Percentiles rank a stretch among this genome's conserved stretches.
These are phyloP conservation scores for Cladosporium sphaerospermum DNA, from an alignment of 2,329 filamentous ascomycete species.

Conservation along the genomic window DNA sequence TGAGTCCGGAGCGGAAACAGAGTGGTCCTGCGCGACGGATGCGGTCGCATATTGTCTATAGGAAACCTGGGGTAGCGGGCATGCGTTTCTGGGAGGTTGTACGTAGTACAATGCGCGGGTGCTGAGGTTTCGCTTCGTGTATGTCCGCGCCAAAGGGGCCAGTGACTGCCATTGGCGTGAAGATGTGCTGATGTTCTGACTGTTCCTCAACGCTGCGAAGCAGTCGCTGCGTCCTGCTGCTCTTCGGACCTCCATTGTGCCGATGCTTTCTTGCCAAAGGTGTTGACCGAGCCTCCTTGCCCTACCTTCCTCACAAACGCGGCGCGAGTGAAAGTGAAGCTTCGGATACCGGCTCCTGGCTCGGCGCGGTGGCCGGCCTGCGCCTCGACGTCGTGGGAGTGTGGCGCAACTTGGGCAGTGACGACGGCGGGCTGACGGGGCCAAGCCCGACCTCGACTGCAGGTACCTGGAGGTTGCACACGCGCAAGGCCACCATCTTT, in stretches of 20 bases:
- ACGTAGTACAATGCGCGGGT: neutral
- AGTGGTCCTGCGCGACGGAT: too few relatives aligned
- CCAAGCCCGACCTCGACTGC: neutral
- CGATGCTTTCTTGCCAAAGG: too few relatives aligned
- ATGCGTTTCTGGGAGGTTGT: too few relatives aligned
- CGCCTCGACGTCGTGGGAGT: too few relatives aligned
- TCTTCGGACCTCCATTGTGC: conserved; percentile 18
- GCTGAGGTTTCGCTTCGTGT: conserved; percentile 1
- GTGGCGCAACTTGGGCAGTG: neutral
- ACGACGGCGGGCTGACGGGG: neutral
- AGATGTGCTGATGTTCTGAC: neutral
- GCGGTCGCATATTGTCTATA: conserved; percentile 25
- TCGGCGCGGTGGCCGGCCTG: too few relatives aligned
- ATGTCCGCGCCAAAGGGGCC: neutral
- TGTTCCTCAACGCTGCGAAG: neutral
- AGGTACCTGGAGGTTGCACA: neutral
- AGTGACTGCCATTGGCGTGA: conserved; percentile 1
- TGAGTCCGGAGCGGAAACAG: too few relatives aligned
- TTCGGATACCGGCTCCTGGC: neutral
- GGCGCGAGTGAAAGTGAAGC: neutral
- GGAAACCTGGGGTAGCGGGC: too few relatives aligned
- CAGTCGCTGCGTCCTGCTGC: conserved; percentile 17
- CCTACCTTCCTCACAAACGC: neutral
- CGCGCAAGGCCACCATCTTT: too few relatives aligned
- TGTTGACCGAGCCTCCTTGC: too few relatives aligned